phyloP scores from a whole-genome alignment of 2,329 filamentous ascomycete genomes.

The Hansfordia pulvinata region DNA sequence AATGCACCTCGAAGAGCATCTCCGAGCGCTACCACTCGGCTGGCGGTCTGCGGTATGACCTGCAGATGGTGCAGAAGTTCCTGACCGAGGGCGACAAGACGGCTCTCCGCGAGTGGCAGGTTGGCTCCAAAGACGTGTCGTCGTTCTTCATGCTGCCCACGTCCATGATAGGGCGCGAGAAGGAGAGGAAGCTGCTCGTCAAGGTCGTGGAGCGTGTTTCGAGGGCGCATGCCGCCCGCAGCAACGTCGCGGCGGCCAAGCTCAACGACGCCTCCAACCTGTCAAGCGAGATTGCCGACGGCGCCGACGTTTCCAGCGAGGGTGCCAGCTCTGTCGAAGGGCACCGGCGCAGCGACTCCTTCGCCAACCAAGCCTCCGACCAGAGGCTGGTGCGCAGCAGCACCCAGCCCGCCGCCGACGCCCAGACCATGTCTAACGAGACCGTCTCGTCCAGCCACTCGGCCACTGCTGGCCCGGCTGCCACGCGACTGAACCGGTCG shows the following conservation, averaged over 20 bases:
- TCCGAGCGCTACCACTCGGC: constrained; percentile 82
- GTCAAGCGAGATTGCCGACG: constrained; percentile 33
- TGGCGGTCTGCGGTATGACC: constrained; percentile 71
- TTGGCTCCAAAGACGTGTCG: constrained; percentile 76
- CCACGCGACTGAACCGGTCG: constrained; percentile 20
- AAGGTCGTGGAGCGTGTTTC: constrained; percentile 66
- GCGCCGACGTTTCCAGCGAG: constrained; percentile 43
- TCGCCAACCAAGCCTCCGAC: constrained; percentile 31
- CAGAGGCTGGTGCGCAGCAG: constrained; percentile 22
- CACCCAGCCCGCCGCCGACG: constrained; percentile 23
- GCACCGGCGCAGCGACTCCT: constrained; percentile 33
- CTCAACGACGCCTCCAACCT: constrained; percentile 40
- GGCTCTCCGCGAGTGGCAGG: constrained; percentile 58
- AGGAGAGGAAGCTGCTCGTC: constrained; percentile 57
- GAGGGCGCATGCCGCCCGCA: constrained; percentile 41
- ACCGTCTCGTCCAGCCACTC: constrained; percentile 33
- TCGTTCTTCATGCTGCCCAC: constrained; percentile 83
- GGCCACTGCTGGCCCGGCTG: too few species aligned
- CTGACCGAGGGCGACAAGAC: constrained; percentile 61
- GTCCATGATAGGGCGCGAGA: constrained; percentile 65
- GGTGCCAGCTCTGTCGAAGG: constrained; percentile 44
- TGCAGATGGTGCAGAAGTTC: constrained; percentile 60
- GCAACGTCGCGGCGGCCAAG: constrained; percentile 25
- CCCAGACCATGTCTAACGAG: constrained; percentile 20
- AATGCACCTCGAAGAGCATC: constrained; percentile 82